Percentiles rank a stretch among this genome's conserved stretches.
Conservation (phyloP, 1,139 yeast genomes). For the Blastobotrys apis region DNA sequence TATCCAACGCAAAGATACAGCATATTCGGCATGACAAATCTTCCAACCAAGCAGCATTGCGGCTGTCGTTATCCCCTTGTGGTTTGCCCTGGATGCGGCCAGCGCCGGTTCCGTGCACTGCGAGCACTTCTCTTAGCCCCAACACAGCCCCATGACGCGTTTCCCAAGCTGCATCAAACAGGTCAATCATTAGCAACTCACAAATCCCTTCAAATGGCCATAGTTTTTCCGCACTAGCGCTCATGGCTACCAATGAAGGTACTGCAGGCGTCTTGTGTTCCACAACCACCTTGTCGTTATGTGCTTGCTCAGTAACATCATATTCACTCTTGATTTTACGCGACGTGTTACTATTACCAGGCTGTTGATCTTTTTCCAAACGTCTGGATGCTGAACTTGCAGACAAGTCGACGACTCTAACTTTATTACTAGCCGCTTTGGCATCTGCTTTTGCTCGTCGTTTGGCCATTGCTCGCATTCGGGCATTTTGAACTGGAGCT, state of each 20-base stretch:
- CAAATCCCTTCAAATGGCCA: constrained; percentile 99
- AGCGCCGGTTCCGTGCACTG: constrained; percentile 80
- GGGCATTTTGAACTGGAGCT: constrained; percentile 49
- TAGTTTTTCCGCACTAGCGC: constrained; percentile 69
- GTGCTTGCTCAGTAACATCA: constrained; percentile 67
- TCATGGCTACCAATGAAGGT: constrained; percentile 67
- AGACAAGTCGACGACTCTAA: constrained; percentile 65
- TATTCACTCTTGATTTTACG: constrained; percentile 18
- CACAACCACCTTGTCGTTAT: constrained; percentile 76
- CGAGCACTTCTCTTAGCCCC: constrained; percentile 83
- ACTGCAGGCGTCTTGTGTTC: constrained; percentile 70
- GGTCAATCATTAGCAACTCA: constrained; percentile 71
- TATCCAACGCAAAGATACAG: constrained; percentile 83
- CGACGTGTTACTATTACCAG: neutral
- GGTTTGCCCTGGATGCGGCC: constrained; percentile 72
- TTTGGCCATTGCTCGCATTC: constrained; percentile 90
- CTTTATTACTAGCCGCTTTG: constrained; percentile 52
- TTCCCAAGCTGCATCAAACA: constrained; percentile 90
- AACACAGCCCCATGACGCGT: constrained; percentile 93
- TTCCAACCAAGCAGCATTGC: constrained; percentile 71
- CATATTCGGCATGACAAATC: constrained; percentile 84
- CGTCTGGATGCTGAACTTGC: constrained; percentile 71
- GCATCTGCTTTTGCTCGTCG: constrained; percentile 84
- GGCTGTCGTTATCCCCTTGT: constrained; percentile 54
- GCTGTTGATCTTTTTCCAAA: constrained; percentile 33